These are phyloP conservation scores for Termitomyces sp. DNA, from an alignment of 768 basidiomycete species.

Conservation along the genomic window DNA sequence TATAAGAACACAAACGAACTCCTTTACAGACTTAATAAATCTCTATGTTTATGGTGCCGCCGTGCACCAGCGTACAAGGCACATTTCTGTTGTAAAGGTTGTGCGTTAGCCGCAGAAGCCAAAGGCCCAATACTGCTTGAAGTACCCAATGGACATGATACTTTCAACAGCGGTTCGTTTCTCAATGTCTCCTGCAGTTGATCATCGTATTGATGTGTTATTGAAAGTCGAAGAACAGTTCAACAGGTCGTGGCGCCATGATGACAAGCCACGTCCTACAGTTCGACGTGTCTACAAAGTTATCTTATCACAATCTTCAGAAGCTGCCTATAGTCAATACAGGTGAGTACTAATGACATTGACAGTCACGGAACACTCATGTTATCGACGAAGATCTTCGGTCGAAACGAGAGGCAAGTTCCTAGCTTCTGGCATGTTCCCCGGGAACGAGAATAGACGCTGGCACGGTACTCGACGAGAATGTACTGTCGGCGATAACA, in stretches of 20 bases:
- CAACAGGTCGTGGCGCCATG: constrained; percentile 66
- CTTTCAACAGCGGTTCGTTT: constrained; percentile 60
- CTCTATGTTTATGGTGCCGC: constrained; percentile 57
- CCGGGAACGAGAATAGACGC: constrained; percentile 70
- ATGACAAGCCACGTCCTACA: constrained; percentile 46
- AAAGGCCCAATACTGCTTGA: constrained; percentile 56
- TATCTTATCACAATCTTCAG: constrained; percentile 40
- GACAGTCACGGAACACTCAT: not conserved
- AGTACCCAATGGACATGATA: constrained; percentile 54
- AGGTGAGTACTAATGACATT: constrained; percentile 33
- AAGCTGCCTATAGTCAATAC: constrained; percentile 59
- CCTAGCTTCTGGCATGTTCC: constrained; percentile 43
- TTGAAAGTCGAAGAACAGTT: constrained; percentile 59
- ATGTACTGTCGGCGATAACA: constrained; percentile 62
- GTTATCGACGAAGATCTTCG: constrained; percentile 30
- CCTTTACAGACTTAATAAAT: constrained; percentile 37
- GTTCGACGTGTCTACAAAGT: constrained; percentile 67
- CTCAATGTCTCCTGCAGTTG: not conserved
- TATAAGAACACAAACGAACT: not conserved
- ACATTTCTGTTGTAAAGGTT: constrained; percentile 58
- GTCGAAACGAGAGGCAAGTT: constrained; percentile 65
- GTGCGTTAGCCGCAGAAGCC: constrained; percentile 50
- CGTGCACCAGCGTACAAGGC: constrained; percentile 47
- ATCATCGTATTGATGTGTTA: not conserved
- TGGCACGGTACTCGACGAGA: constrained; percentile 72